Evolutionary conservation across 1,284 basidiomycete species (phyloP).

Genomic region (Athelia psychrophila): DNA sequence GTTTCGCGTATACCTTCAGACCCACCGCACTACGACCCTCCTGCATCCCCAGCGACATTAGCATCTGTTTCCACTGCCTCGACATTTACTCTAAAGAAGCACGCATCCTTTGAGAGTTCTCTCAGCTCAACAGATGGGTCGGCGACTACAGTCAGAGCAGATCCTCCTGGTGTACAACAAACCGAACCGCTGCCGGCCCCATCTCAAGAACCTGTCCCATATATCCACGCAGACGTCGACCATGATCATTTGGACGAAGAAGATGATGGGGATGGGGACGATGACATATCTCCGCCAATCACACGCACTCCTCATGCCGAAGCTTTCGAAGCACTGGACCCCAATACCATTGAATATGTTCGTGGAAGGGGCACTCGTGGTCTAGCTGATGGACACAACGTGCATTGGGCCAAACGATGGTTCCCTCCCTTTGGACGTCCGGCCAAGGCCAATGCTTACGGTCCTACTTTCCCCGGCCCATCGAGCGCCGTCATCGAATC

Average conservation of each 20-base stretch:
- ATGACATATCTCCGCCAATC: conserved; percentile 30
- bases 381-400: conserved; percentile 7
- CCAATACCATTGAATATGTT: conserved; percentile 51
- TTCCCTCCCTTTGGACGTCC: conserved; percentile 1
- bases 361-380: conserved; percentile 24
- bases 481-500: conserved; percentile 18
- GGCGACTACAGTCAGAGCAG: neutral
- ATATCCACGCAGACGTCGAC: no score
- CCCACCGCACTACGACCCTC: neutral
- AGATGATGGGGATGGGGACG: conserved; percentile 35
- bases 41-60: neutral
- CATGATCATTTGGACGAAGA: no score
- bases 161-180: neutral
- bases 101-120: neutral
- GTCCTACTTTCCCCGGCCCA: conserved; percentile 8
- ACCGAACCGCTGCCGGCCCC: no score
- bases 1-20: neutral
- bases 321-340: conserved; percentile 68
- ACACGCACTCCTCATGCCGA: conserved; percentile 68
- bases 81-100: neutral
- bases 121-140: neutral
- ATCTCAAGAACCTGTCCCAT: no score
- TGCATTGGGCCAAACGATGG: conserved; percentile 8
- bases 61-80: neutral
- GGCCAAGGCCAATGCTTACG: neutral